Evolutionary conservation across 2,329 filamentous ascomycete species (phyloP), one percentile per base, ranked within the genome.

Genomic region (Alternaria ventricosa): DNA sequence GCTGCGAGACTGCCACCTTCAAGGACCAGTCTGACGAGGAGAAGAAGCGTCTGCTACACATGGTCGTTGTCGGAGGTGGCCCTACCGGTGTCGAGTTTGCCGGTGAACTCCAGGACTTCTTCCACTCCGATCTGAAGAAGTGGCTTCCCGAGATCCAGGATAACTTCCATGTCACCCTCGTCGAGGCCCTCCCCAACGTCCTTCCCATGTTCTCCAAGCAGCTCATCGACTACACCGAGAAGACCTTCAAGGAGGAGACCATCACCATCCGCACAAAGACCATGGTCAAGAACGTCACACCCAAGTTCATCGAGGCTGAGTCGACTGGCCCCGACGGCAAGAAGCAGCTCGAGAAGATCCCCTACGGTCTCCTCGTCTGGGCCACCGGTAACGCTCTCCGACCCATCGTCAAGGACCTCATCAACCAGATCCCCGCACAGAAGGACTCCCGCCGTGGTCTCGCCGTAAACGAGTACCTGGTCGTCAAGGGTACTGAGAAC

Each of bases 201-300:
- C 88, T 99, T 70, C 96, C 96, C 75, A 97, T 94, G 87, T 99
- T 99, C 87, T 97, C 93, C 81, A 98, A 98, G 88, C 94, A 97
- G 83, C 87, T 99, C 77, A 98, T 99, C 78, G 96, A 99, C 78
- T 99, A 99, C 87, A 99, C 96, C 73, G 96, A 99, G 85, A 95
- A 94, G 83, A 97, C 95, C 50, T 96, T 99, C 86, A 96, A 97
- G 84, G 96, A 99, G 85, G 96, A 99, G 84, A 94, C 94, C 79
- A 99, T 99, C 79, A 90, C 93, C 74, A 97, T 99, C 84, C 92
- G 93, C 82, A 97, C 96, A 75, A 98, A 98, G 89, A 98, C 96
- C 71, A 96, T 97, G 90, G 96, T 99, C 80, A 98, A 98, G 88
- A 94, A 92, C 66, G 96, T 99, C 64, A 97, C 93, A 30, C 91